phyloP scores from a whole-genome alignment of 495 filamentous ascomycete species.

The Penicillium herquei region DNA sequence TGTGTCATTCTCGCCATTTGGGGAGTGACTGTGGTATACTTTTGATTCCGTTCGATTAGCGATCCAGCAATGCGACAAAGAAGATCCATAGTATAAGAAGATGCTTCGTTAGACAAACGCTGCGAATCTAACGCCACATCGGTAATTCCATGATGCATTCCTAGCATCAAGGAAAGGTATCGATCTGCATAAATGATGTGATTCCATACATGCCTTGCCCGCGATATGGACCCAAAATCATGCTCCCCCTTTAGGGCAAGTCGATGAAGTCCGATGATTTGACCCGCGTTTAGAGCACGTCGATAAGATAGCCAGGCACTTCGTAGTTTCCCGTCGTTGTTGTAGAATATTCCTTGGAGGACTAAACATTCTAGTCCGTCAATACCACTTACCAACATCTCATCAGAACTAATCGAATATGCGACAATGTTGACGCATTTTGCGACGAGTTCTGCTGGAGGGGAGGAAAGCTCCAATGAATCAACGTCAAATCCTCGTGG shows the following conservation, averaged over 20 bases:
- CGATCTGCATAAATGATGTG: constrained; percentile 12
- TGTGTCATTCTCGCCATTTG: constrained; percentile 43
- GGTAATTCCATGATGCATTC: constrained; percentile 12
- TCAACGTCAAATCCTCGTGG: constrained; percentile 1
- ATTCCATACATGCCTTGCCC: constrained; percentile 8
- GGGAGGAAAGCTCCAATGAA: constrained; percentile 3
- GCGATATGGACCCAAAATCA: neutral
- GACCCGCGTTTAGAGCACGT: constrained; percentile 15
- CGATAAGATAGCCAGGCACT: constrained; percentile 22
- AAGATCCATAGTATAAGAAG: constrained; percentile 2
- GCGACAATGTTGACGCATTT: constrained; percentile 4
- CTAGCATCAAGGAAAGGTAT: constrained; percentile 16
- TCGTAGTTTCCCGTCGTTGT: constrained; percentile 19
- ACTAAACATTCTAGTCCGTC: constrained; percentile 22
- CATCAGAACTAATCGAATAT: constrained; percentile 6
- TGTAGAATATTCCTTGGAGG: constrained; percentile 15
- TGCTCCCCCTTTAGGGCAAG: neutral
- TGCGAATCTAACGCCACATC: constrained; percentile 10
- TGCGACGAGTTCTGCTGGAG: constrained; percentile 5
- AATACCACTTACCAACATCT: constrained; percentile 14
- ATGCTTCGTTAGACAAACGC: neutral
- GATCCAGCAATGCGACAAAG: constrained; percentile 37
- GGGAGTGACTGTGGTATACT: constrained; percentile 28
- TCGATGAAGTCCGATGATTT: constrained; percentile 18
- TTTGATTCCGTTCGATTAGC: constrained; percentile 49